These are phyloP conservation scores for Citrullus amarus DNA, from an alignment of 306 rosid genomes.

Conservation along the genomic window DNA sequence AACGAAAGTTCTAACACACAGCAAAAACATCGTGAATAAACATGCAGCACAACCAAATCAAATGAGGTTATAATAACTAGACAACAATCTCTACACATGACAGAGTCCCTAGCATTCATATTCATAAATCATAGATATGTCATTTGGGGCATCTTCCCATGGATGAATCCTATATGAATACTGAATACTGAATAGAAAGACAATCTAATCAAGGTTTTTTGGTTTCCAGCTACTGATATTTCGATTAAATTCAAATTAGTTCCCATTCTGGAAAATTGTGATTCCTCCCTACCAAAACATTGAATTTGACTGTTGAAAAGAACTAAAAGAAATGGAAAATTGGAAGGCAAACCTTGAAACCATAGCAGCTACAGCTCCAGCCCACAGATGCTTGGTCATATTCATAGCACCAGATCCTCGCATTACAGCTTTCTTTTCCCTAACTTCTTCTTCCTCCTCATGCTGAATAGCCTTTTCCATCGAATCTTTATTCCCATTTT, in stretches of 20 bases:
- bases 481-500: constrained; percentile 21
- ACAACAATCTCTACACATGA: no score
- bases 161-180: background rate
- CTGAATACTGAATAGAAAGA: background rate
- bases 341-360: constrained; percentile 62
- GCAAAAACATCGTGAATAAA: background rate
- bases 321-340: background rate
- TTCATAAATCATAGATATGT: background rate
- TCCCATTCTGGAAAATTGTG: background rate
- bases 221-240: background rate
- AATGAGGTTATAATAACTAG: background rate
- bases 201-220: background rate
- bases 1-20: constrained; percentile 53
- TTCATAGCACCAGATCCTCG: constrained; percentile 57
- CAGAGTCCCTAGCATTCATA: background rate
- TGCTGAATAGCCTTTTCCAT: constrained; percentile 11
- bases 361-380: constrained; percentile 98
- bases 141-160: background rate
- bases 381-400: constrained; percentile 83
- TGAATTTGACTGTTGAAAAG: background rate
- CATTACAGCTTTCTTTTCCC: constrained; percentile 16
- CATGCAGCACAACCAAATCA: background rate
- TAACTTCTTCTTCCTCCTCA: constrained; percentile 17
- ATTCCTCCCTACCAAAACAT: background rate
- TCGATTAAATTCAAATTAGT: background rate